These are phyloP conservation scores for Heritiera littoralis DNA, from an alignment of 345 rosid species.

Conservation along the genomic window DNA sequence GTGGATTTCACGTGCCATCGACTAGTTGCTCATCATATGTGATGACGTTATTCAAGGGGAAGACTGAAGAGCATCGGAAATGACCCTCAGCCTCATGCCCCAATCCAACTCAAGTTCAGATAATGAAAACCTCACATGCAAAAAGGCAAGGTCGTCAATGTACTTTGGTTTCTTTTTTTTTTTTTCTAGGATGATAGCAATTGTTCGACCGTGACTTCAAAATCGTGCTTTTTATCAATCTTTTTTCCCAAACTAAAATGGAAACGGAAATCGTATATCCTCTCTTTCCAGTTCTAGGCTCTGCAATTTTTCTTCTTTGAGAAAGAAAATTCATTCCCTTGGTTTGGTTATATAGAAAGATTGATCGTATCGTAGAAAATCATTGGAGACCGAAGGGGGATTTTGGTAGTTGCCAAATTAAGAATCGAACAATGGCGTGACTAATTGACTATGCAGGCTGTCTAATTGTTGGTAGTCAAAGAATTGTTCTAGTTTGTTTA, in stretches of 20 bases:
- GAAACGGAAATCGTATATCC: background rate
- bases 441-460: too few species aligned
- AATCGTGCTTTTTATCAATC: background rate
- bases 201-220: background rate
- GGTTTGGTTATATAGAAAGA: background rate
- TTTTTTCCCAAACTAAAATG: background rate
- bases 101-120: background rate
- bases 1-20: slow-evolving; percentile 29
- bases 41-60: background rate
- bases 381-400: too few species aligned
- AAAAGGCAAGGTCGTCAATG: background rate
- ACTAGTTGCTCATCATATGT: slow-evolving; percentile 19
- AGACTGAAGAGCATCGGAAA: background rate
- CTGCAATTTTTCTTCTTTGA: background rate
- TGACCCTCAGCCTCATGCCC: background rate
- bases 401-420: too few species aligned
- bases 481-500: too few species aligned
- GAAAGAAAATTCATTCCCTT: background rate
- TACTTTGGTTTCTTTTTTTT: background rate
- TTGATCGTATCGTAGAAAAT: too few species aligned
- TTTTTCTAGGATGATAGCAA: background rate
- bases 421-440: too few species aligned
- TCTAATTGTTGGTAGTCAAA: too few species aligned
- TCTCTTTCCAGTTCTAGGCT: background rate
- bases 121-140: background rate